Conservation (phyloP, 805 yeast species). For the Yarrowia hollandica region DNA sequence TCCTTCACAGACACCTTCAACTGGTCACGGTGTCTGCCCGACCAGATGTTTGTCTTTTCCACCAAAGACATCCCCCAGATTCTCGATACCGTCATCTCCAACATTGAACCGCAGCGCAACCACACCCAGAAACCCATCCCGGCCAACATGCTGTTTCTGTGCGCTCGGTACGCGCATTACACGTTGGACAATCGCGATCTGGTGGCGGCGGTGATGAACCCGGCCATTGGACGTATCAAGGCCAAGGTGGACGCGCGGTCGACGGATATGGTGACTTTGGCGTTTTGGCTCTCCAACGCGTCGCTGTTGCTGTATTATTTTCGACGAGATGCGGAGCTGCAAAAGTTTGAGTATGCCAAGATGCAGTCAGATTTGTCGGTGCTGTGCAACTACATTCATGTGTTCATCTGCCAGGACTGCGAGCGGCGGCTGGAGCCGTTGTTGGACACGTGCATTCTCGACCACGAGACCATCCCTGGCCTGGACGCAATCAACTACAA, state of each 20-base stretch:
- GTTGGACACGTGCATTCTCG: conserved; percentile 47
- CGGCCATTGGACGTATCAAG: conserved; percentile 41
- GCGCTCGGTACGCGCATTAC: conserved; percentile 45
- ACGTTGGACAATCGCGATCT: conserved; percentile 40
- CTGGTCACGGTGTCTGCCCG: conserved; percentile 45
- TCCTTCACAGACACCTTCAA: conserved; percentile 39
- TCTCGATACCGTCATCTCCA: conserved; percentile 43
- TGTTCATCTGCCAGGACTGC: conserved; percentile 41
- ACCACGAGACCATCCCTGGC: conserved; percentile 82
- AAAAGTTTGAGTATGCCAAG: conserved; percentile 36
- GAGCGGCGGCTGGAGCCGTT: conserved; percentile 42
- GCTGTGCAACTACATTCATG: conserved; percentile 41
- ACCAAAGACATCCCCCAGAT: conserved; percentile 43
- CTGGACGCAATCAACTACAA: conserved; percentile 73
- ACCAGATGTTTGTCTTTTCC: conserved; percentile 45
- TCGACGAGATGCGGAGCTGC: conserved; percentile 57
- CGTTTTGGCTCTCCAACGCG: conserved; percentile 86
- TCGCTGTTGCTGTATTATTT: conserved; percentile 78
- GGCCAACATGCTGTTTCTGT: conserved; percentile 46
- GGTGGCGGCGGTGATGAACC: conserved; percentile 39
- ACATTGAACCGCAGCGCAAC: conserved; percentile 43
- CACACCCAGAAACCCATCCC: conserved; percentile 45
- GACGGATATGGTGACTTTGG: conserved; percentile 47
- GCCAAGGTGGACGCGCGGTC: conserved; percentile 40
- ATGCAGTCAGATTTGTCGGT: conserved; percentile 39